Evolutionary conservation across 345 rosid species (phyloP).

Genomic region (Eucalyptus pauciflora): DNA sequence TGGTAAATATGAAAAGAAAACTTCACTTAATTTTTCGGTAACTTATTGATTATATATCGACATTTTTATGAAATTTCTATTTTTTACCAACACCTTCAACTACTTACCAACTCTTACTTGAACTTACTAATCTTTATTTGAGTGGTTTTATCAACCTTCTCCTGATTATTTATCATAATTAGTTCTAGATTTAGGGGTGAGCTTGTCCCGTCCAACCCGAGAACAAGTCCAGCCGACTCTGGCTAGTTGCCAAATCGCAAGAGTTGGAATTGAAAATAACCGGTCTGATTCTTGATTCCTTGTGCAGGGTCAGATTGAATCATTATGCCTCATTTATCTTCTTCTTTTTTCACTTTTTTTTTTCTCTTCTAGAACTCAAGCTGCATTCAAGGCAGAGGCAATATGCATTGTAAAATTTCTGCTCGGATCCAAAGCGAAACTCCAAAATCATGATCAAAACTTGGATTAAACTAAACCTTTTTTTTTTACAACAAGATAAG

Average conservation of each 20-base stretch:
- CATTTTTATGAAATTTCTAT: neutral
- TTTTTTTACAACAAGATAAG: neutral
- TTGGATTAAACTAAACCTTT: too few species aligned
- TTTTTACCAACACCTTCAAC: neutral
- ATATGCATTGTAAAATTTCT: neutral
- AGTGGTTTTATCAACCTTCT: neutral
- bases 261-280: neutral
- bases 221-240: neutral
- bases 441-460: neutral
- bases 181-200: neutral
- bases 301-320: too few species aligned
- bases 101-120: neutral
- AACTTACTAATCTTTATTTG: neutral
- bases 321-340: too few species aligned
- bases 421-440: neutral
- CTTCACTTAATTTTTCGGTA: neutral
- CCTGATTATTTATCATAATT: neutral
- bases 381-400: neutral
- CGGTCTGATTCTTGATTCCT: rapidly evolving
- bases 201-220: neutral
- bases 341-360: too few species aligned
- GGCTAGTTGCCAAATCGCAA: too few species aligned
- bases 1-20: neutral
- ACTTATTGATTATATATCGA: neutral
- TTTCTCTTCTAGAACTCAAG: neutral